A percentile compares a stretch with the other conserved stretches of the same genome.
Evolutionary conservation across 2,329 filamentous ascomycete species (phyloP).

Genomic region (Trichophyton benhamiae): DNA sequence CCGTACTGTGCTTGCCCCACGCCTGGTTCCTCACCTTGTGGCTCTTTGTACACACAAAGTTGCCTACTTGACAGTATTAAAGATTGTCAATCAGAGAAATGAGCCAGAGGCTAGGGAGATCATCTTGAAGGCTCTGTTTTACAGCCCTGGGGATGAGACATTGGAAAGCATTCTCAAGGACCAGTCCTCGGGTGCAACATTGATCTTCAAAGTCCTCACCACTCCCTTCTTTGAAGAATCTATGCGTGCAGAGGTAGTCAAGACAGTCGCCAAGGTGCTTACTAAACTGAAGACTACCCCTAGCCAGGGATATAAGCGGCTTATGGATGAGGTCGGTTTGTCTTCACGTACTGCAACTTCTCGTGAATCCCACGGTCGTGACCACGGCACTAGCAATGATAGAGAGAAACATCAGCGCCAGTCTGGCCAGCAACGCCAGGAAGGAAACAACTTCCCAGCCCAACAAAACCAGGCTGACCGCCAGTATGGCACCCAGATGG

Average conservation of each 20-base stretch:
- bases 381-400: conserved; percentile 23
- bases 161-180: conserved; percentile 85
- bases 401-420: conserved; percentile 33
- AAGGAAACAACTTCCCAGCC: conserved; percentile 23
- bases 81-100: conserved; percentile 95
- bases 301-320: conserved; percentile 88
- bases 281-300: conserved; percentile 85
- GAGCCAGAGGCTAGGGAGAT: conserved; percentile 85
- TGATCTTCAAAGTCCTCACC: conserved; percentile 97
- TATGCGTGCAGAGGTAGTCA: conserved; percentile 75
- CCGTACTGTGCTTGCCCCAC: conserved; percentile 79
- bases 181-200: conserved; percentile 78
- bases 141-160: conserved; percentile 72
- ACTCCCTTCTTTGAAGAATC: conserved; percentile 94
- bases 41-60: conserved; percentile 98
- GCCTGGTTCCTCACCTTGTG: conserved; percentile 82
- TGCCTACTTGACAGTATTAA: conserved; percentile 89
- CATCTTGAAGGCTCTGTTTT: conserved; percentile 84
- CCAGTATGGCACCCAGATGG: conserved; percentile 32
- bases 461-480: conserved; percentile 28
- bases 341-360: conserved; percentile 40
- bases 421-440: conserved; percentile 26
- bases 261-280: conserved; percentile 82
- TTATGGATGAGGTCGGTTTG: conserved; percentile 96
- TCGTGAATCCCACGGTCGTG: conserved; percentile 28